phyloP scores from a whole-genome alignment of 179 eudicot genomes.

The Amaranthus tricolor region DNA sequence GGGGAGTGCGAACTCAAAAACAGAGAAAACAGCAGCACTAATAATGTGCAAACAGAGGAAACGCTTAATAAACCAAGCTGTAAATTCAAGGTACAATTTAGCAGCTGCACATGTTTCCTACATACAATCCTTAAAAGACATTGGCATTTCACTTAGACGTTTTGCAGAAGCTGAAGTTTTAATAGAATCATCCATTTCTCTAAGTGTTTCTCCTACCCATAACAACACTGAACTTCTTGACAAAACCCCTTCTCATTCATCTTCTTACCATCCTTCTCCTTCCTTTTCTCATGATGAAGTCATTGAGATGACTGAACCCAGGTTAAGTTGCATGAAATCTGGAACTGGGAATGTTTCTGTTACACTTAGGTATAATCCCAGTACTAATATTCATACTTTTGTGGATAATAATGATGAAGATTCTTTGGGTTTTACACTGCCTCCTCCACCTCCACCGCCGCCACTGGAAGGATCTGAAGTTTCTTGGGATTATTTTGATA shows the following conservation, averaged over 20 bases:
- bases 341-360: slow-evolving; percentile 40
- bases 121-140: slow-evolving; percentile 54
- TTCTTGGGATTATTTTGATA: slow-evolving; percentile 82
- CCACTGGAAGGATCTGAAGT: slow-evolving; percentile 49
- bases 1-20: slow-evolving; percentile 64
- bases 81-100: slow-evolving; percentile 68
- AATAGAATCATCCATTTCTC: slow-evolving; percentile 45
- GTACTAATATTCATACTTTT: slow-evolving; percentile 26
- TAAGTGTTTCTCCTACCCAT: slow-evolving; percentile 22
- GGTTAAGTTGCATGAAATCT: slow-evolving; percentile 72
- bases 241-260: slow-evolving; percentile 66
- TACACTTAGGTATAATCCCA: slow-evolving; percentile 49
- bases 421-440: slow-evolving; percentile 41
- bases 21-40: slow-evolving; percentile 63
- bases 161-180: slow-evolving; percentile 83
- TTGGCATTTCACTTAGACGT: slow-evolving; percentile 65
- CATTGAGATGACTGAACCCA: slow-evolving; percentile 39
- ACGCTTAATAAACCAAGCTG: slow-evolving; percentile 61
- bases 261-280: slow-evolving; percentile 59
- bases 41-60: slow-evolving; percentile 74
- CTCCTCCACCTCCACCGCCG: slow-evolving; percentile 44
- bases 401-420: slow-evolving; percentile 41
- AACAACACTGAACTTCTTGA: slow-evolving; percentile 27
- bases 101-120: slow-evolving; percentile 91
- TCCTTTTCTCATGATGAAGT: slow-evolving; percentile 49